phyloP scores from a whole-genome alignment of 768 basidiomycete genomes.

The Leucocoprinus birnbaumii region DNA sequence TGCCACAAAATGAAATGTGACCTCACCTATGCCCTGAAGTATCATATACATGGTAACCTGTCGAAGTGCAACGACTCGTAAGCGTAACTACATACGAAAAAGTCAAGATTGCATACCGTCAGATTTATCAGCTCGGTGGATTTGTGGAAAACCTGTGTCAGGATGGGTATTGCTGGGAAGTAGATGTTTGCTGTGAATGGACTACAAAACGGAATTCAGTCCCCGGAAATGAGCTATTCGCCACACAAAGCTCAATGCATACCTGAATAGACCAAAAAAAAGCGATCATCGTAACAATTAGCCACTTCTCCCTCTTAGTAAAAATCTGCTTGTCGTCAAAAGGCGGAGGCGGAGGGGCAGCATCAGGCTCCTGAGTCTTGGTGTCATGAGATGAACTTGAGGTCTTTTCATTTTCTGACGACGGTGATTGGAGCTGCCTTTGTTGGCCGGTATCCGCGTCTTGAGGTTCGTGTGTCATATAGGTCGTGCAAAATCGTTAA shows the following conservation, averaged over 20 bases:
- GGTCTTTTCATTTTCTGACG: background rate
- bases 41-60: constrained; percentile 71
- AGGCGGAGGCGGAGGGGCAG: background rate
- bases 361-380: background rate
- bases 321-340: constrained; percentile 39
- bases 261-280: constrained; percentile 69
- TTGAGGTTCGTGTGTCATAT: background rate
- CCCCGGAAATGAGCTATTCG: background rate
- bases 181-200: constrained; percentile 78
- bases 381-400: background rate
- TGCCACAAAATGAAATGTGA: background rate
- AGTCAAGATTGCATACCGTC: constrained; percentile 41
- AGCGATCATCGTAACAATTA: constrained; percentile 56
- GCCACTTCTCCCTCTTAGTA: constrained; percentile 60
- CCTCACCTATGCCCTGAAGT: constrained; percentile 59
- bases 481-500: no score
- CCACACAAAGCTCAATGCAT: background rate
- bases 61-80: background rate
- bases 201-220: constrained; percentile 25
- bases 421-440: background rate
- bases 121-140: constrained; percentile 74
- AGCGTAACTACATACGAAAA: background rate
- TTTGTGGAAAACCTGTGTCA: constrained; percentile 60
- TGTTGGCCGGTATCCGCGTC: background rate
- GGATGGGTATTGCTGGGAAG: constrained; percentile 72